Evolutionary conservation across 2,329 filamentous ascomycete species (phyloP), one percentile per base, ranked within the genome.

Genomic region (Fusarium succisae): DNA sequence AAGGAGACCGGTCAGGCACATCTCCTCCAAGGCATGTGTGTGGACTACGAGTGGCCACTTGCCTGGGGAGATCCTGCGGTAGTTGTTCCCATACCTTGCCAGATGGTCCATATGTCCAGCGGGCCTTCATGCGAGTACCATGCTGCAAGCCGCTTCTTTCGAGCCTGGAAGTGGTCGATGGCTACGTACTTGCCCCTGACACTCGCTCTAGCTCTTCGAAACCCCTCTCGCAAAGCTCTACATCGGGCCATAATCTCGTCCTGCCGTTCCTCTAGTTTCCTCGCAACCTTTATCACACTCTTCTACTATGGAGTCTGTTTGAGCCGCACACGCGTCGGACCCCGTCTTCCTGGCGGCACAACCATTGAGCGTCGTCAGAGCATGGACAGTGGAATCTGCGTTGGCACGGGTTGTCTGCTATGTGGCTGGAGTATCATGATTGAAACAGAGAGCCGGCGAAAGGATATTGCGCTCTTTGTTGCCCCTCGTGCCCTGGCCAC

Each of bases 231-330:
- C 12, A 84, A 84, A 38, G 81, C 88, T 10, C 73, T 88, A 17
- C 65, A 91, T 32, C 82, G 83, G 32, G 90, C 91, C 3, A 63
- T 93, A 39, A 76, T 85, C 20, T 91, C 91, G 5, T 90, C 93
- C 3, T 82, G 87, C 15, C 89, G 92, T 38, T 95, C 93, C 10
- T 95, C 94, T 1, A 87, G 92, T 2, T 96, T 97, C 80, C 87
- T 97, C 4, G 93, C 91, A 7, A 84, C 90, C 1, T 97, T 96
- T 81, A 92, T 97, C 73, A 86, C 90, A 2, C 84, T 95, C 17
- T 96, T 96, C 81, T 97, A 95, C 84, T 97, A 97, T 80, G 91
- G 92, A 35, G 92, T 97, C 8, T 97, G 94, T 79, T 89, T 97
- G 1, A 87, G 90, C 11, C 89, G 94, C 50, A 95, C 91, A 3